Evolutionary conservation across 2,329 filamentous ascomycete species (phyloP).

Genomic region (Cryphonectria nitschkei): DNA sequence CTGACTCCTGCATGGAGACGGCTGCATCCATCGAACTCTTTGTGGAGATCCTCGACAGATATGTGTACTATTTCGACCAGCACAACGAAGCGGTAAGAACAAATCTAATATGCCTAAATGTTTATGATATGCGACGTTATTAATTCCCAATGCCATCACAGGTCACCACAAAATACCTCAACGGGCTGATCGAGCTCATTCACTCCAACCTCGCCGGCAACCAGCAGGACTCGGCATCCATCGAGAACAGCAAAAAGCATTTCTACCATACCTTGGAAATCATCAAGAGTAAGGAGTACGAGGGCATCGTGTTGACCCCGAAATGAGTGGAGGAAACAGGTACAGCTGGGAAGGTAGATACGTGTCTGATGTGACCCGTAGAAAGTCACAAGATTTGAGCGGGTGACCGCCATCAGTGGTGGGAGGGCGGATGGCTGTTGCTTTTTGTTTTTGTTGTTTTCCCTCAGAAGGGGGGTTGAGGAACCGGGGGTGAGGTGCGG

Average conservation of each 20-base stretch:
- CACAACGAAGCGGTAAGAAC: slow-evolving; percentile 84
- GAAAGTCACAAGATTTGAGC: not conserved
- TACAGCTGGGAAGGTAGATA: not conserved
- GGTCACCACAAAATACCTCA: slow-evolving; percentile 96
- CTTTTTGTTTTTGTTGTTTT: not conserved
- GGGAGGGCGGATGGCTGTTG: not conserved
- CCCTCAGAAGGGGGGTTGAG: not conserved
- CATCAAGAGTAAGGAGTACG: slow-evolving; percentile 88
- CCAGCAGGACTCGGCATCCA: slow-evolving; percentile 75
- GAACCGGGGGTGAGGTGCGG: not conserved
- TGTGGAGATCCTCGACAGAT: slow-evolving; percentile 96
- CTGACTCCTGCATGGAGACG: slow-evolving; percentile 98
- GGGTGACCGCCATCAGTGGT: not conserved
- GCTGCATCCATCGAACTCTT: slow-evolving; percentile 97
- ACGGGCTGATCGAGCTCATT: slow-evolving; percentile 96
- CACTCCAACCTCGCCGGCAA: slow-evolving; percentile 92
- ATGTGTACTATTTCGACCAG: slow-evolving; percentile 99
- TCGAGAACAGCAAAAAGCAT: slow-evolving; percentile 90
- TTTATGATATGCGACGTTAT: not conserved
- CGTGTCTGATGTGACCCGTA: not conserved
- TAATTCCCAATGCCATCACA: slow-evolving; percentile 34
- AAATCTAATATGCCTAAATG: not conserved
- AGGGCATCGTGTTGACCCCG: slow-evolving; percentile 79
- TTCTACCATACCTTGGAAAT: slow-evolving; percentile 95
- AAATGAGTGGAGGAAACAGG: slow-evolving; percentile 39